Conservation (phyloP, 768 basidiomycete genomes). For the Mycena kentingensis region DNA sequence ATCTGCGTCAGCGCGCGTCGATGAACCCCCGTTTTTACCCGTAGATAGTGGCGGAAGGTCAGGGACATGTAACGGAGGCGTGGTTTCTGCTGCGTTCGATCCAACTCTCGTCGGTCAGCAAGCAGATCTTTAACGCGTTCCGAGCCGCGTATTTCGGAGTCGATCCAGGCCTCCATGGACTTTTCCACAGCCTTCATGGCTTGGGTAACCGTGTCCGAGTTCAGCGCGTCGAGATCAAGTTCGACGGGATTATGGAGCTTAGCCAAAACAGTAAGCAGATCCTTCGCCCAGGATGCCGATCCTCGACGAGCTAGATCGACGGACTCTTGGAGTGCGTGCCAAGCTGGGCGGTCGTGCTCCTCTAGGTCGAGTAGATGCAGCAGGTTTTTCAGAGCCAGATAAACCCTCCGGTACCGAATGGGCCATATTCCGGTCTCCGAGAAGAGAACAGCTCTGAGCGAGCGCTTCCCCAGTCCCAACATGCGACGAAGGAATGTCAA, state of each 20-base stretch:
- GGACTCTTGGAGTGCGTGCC: background rate
- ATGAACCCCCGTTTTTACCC: background rate
- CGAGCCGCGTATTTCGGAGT: background rate
- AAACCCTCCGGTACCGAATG: constrained; percentile 4
- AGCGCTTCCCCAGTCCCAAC: background rate
- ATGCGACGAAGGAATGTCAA: constrained; percentile 6
- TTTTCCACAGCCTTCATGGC: background rate
- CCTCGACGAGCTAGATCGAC: background rate
- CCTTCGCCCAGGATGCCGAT: background rate
- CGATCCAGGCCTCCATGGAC: constrained; percentile 8
- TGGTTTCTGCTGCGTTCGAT: background rate
- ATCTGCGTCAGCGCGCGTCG: background rate
- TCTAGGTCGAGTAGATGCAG: background rate
- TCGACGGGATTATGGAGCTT: background rate
- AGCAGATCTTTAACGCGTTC: background rate
- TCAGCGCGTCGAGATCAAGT: background rate
- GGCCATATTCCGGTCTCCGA: constrained; percentile 11
- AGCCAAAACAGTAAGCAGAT: background rate
- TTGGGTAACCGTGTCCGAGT: background rate
- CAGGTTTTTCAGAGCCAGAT: background rate
- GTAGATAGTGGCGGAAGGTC: background rate
- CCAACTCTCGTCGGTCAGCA: background rate
- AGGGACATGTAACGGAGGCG: background rate
- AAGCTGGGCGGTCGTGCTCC: background rate
- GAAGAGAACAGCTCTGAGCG: background rate